phyloP scores from a whole-genome alignment of 441 rosid genomes.

The Erodium moschatum region DNA sequence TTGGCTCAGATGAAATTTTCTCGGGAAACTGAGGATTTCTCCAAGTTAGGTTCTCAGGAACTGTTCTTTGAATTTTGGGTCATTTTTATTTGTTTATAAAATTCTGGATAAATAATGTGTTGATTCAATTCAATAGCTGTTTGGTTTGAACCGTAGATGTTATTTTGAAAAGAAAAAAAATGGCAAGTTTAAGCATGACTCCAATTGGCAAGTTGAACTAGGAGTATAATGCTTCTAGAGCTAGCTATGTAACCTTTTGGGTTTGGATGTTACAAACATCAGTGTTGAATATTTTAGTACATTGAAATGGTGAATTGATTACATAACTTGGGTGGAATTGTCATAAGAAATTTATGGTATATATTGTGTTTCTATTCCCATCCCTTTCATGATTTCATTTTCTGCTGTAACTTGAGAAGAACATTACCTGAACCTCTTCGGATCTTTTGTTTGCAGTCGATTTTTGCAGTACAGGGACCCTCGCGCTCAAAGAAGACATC shows the following conservation, averaged over 20 bases:
- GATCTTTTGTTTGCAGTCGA: constrained; percentile 40
- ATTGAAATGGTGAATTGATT: background rate
- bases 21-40: background rate
- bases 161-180: background rate
- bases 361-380: background rate
- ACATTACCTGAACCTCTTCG: background rate
- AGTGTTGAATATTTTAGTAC: background rate
- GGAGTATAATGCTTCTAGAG: background rate
- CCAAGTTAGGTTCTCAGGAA: background rate
- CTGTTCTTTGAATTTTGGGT: background rate
- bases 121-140: background rate
- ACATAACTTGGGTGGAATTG: too few relatives aligned
- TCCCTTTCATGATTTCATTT: background rate
- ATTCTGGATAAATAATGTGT: background rate
- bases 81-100: background rate
- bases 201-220: background rate
- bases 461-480: constrained; percentile 95
- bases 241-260: background rate
- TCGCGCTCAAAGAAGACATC: constrained; percentile 88
- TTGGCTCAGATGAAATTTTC: background rate
- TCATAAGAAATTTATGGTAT: background rate
- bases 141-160: background rate
- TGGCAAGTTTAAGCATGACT: background rate
- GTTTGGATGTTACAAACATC: background rate
- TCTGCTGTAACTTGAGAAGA: background rate